Base-by-base conservation (phyloP, 805 yeast genomes). In the Sungouiozyma intestinalis region DNA sequence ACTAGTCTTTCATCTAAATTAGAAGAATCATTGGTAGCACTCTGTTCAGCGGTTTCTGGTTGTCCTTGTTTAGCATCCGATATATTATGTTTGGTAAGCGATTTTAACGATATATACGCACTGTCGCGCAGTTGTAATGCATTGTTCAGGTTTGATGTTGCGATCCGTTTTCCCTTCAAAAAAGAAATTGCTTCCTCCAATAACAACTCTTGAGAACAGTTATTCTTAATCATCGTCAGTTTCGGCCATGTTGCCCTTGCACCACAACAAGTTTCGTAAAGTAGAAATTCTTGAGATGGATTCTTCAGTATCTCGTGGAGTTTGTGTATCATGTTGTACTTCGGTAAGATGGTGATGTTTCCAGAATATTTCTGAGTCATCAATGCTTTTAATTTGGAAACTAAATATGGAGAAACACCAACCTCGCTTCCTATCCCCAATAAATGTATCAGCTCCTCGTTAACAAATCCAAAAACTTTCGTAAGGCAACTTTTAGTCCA, bases 191-290 rank as follows among this genome's bases (percentile, higher is more conserved):
- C 82, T 45, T 72, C 73, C 60, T 90, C 97, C 34, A 90, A 66
- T 0, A 87, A 82, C 60, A 90, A 81, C 55, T 90, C 98, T 27
- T 87, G 76, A 0, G 92, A 79, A 62, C 96, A 87, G 55, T 86
- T 95, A 58, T 92, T 90, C 50, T 80, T 73, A 38, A 90, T 85
- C 36, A 88, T 71, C 2, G 95, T 76, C 3, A 92, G 62, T 54
- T 85, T 85, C 0, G 96, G 95, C 97, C 97, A 90, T 0, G 96
- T 81, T 0, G 96, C 90, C 44, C 85, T 67, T 1, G 95, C 92
- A 1, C 97, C 98, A 47, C 94, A 72, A 33, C 78, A 69, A 2
- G 81, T 73, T 45, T 54, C 62, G 6, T 80, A 81, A 37, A 79
- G 60, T 36, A 88, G 60, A 52, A 83, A 85, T 41, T 77, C 84